Percentiles rank a stretch among this genome's conserved stretches.
Conservation (phyloP, 768 basidiomycete genomes). For the Strobilomyces confusus region DNA sequence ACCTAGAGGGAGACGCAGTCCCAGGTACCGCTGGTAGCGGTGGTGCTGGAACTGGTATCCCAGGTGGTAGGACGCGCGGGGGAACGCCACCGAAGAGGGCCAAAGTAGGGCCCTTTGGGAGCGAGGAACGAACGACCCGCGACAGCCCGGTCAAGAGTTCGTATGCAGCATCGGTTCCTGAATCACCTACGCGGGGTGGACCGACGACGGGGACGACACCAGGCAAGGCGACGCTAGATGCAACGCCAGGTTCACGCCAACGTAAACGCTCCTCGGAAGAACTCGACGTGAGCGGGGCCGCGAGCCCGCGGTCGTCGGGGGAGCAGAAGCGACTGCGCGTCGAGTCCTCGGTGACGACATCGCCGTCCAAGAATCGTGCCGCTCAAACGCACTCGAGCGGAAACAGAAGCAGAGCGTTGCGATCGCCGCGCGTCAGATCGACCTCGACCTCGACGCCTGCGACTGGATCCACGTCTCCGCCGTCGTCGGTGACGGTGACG, state of each 20-base stretch:
- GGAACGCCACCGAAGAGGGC: conserved; percentile 42
- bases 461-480: conserved; percentile 16
- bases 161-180: background rate
- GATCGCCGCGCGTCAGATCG: conserved; percentile 12
- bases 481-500: conserved; percentile 19
- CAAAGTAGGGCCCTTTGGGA: conserved; percentile 17
- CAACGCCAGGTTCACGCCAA: conserved; percentile 23
- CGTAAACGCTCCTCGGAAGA: conserved; percentile 52
- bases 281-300: conserved; percentile 28
- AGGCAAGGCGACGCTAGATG: conserved; percentile 2
- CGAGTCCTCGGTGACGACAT: conserved; percentile 9
- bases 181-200: background rate
- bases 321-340: conserved; percentile 30
- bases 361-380: conserved; percentile 4
- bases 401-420: background rate
- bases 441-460: conserved; percentile 3
- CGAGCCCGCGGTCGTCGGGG: conserved; percentile 8
- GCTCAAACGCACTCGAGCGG: background rate
- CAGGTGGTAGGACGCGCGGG: conserved; percentile 7
- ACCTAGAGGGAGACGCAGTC: conserved; percentile 30
- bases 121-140: conserved; percentile 9
- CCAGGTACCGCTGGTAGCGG: background rate
- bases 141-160: background rate
- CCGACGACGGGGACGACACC: background rate
- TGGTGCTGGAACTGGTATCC: background rate